Base-by-base conservation (phyloP, 1,284 basidiomycete genomes). In the Tilletia walkeri region DNA sequence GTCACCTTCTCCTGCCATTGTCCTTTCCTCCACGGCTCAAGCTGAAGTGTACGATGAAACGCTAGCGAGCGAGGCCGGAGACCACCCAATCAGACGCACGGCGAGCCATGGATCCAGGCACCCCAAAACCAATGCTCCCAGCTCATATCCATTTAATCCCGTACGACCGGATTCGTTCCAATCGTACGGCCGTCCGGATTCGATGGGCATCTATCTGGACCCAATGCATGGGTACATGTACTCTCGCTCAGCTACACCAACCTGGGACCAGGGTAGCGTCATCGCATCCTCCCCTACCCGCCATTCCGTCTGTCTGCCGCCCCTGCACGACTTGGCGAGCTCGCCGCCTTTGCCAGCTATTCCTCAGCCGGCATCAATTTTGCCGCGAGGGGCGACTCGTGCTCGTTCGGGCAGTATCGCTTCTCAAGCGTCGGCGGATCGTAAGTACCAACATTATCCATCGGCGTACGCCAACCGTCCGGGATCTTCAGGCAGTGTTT, bases 241-340 rank as follows among this genome's bases (percentile, higher is more conserved):
- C 50, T 53, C 50, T 7, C 50, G 50, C 50, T 6, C 50, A 24
- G 50, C 50, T 7, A 53, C 50, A 24, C 50, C 50, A 6, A 53
- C 50, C 10, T 53, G 16, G 14, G 50, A 53, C 50, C 50, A 53
- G n/a, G 18, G 6, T 18, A 53, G 50, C 50, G 50, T 53, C 18
- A 53, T 53, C 16, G 50, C 50, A 6, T 53, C 50, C 50, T 53
- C 50, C 20, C 50, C 50, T 7, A 53, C n/a, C 50, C 50, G 50
- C 6, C 50, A 53, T 18, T 53, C 50, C 12, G 20, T 53, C 50
- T 16, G 20, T 24, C 50, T 53, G 7, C 50, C 41, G 41, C 41
- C 41, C 41, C 6, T 14, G 41, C 9, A 9, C 6, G 41, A 45
- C 14, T 45, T 9, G 9, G 14, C 50, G 6, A 53, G 50, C 12